Base-by-base conservation (phyloP, 225 moss, liverwort and hornwort species). In the Neckera pumila region DNA sequence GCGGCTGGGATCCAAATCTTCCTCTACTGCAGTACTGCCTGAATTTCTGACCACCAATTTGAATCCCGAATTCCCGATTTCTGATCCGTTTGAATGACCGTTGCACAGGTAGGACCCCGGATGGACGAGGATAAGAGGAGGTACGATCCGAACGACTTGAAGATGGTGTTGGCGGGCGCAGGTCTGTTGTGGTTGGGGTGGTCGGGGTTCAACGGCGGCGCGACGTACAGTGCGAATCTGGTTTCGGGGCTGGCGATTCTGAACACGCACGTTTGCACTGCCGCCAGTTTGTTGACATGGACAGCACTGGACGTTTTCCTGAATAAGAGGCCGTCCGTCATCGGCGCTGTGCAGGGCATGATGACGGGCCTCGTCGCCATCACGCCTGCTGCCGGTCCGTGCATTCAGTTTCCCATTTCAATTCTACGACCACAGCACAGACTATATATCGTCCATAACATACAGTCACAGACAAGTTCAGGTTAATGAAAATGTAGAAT, bases 141-240 rank as follows among this genome's bases (percentile, higher is more conserved):
- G 20, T 43, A 80, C 61, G 43, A 60, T 61, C 61, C 80, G 43
- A 61, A 59, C 61, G 60, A 80, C 61, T 42, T 80, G 43, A 60
- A 80, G 80, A 60, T 80, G 61, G 80, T 89, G 92, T 49, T 94
- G 23, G 89, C 92, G 5, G 94, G 94, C 19, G 90, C 94, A 17
- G 94, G 94, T 36, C 76, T 94, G 57, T 42, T 94, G 58, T 94
- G 94, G 94, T 71, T 94, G 91, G 94, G 94, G 31, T 94, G 94
- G 94, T 92, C 94, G 28, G 94, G 94, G 12, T 94, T 94, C 81
- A 94, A 92, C 47, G 94, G 94, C 10, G 92, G 94, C 3, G 91
- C 94, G 30, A 51, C 94, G 1, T 90, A 87, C 85, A 91, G 92
- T 14, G 90, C 92, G 14, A 91, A 94, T 58, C 49, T 94, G 69